Percentiles rank a stretch among this genome's conserved stretches.
Evolutionary conservation across 2,329 filamentous ascomycete genomes (phyloP).

Genomic region (Aspergillus unguis): DNA sequence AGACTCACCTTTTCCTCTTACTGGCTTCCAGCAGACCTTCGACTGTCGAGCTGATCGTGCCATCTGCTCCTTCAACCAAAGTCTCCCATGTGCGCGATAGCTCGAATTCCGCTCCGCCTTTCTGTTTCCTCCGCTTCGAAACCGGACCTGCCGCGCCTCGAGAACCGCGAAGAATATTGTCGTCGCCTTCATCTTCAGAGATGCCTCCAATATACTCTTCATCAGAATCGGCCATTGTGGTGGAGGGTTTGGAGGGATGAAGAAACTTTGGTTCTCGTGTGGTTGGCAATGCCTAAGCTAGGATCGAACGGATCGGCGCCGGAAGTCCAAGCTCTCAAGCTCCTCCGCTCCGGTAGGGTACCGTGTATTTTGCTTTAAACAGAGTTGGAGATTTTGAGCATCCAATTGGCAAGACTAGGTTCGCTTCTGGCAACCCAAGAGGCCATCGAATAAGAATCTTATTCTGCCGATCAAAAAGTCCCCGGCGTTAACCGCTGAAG

Average conservation of each 20-base stretch:
- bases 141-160: slow-evolving; percentile 26
- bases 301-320: neutral
- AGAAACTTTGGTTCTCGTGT: neutral
- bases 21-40: slow-evolving; percentile 74
- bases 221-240: slow-evolving; percentile 47
- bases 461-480: too few relatives aligned
- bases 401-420: neutral
- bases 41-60: slow-evolving; percentile 67
- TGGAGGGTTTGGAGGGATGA: neutral
- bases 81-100: slow-evolving; percentile 59
- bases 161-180: slow-evolving; percentile 29
- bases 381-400: too few relatives aligned
- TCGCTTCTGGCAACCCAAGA: neutral
- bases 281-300: neutral
- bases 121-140: slow-evolving; percentile 39
- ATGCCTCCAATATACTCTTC: slow-evolving; percentile 52
- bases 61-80: slow-evolving; percentile 74
- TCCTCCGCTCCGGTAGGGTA: slow-evolving; percentile 23
- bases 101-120: slow-evolving; percentile 44
- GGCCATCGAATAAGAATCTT: neutral
- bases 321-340: slow-evolving; percentile 27
- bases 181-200: slow-evolving; percentile 45
- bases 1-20: slow-evolving; percentile 66
- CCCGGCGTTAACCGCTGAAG: slow-evolving; percentile 7
- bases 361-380: neutral